Base-by-base conservation (phyloP, 257 asterid genomes). In the Verbascum thapsus region DNA sequence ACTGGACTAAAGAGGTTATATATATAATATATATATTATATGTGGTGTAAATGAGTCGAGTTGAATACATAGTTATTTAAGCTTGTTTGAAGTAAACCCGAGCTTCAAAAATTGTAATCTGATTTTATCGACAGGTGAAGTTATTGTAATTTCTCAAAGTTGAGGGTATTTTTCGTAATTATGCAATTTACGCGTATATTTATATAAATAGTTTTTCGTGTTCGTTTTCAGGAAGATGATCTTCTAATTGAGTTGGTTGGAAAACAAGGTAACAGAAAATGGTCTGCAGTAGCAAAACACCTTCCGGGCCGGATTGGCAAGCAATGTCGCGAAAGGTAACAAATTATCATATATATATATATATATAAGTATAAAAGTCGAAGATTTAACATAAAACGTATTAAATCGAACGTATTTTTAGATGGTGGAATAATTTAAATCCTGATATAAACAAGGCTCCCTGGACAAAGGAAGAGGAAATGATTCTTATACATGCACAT, bases 271-370 rank as follows among this genome's bases (percentile, higher is more conserved):
- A 64, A 18, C 30, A 67, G 39, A 18, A 81, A 70, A 70, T 84
- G 88, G 91, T 59, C 79, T n/a, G 73, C 69, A 37, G 60, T 84
- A 2, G 84, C 87, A 53, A 72, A 65, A 26, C 67, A 62, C 12
- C 82, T 84, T 23, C 82, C 83, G 0, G 85, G 91, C 16, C 78
- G 84, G 50, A 74, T 78, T 53, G 91, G 88, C 53, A 84, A 84
- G 76, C 91, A 84, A 65, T 84, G 87, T 64, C 67, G 85, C 6
- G 91, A 81, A 59, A 84, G 88, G 91, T 80, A 83, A 34, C 42
- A 44, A 34, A 17, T 42, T 11, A 42, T 42, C n/a, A 2, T 42
- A 2, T 42, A 42, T 42, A n/a, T 42, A 2, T 42, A 2, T 42
- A 42, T 42, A n/a, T 42, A 3, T 8, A 8, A n/a, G 59, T 37